Evolutionary conservation across 495 filamentous ascomycete species (phyloP).

Genomic region (Aspergillus wentii): DNA sequence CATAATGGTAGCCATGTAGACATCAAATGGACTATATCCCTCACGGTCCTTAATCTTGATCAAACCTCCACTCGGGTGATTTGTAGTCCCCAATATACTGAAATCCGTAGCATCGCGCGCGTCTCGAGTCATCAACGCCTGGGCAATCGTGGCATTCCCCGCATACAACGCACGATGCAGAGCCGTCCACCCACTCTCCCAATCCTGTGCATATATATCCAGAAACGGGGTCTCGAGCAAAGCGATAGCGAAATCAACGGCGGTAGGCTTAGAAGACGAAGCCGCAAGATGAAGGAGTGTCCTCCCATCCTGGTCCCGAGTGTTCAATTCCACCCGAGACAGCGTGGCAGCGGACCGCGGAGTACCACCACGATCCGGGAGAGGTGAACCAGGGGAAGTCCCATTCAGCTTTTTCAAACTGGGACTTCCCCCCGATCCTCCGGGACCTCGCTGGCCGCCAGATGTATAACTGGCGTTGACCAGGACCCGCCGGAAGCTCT

Average conservation of each 20-base stretch:
- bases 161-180: constrained; percentile 89
- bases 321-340: constrained; percentile 72
- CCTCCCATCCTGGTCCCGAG: constrained; percentile 68
- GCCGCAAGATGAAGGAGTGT: constrained; percentile 85
- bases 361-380: constrained; percentile 18
- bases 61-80: constrained; percentile 52
- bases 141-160: constrained; percentile 84
- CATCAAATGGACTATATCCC: constrained; percentile 89
- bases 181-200: constrained; percentile 93
- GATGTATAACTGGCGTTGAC: constrained; percentile 54
- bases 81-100: constrained; percentile 38
- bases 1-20: constrained; percentile 79
- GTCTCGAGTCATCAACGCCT: constrained; percentile 73
- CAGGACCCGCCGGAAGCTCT: constrained; percentile 80
- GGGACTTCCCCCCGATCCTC: constrained; percentile 39
- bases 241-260: constrained; percentile 66
- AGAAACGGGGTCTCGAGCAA: constrained; percentile 75
- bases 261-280: constrained; percentile 63
- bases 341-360: constrained; percentile 26
- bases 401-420: constrained; percentile 32
- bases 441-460: constrained; percentile 29
- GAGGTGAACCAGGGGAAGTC: constrained; percentile 23
- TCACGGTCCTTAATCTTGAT: constrained; percentile 96
- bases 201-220: constrained; percentile 81
- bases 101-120: constrained; percentile 55